phyloP scores from a whole-genome alignment of 1,284 basidiomycete genomes.

The Irpex sp. region DNA sequence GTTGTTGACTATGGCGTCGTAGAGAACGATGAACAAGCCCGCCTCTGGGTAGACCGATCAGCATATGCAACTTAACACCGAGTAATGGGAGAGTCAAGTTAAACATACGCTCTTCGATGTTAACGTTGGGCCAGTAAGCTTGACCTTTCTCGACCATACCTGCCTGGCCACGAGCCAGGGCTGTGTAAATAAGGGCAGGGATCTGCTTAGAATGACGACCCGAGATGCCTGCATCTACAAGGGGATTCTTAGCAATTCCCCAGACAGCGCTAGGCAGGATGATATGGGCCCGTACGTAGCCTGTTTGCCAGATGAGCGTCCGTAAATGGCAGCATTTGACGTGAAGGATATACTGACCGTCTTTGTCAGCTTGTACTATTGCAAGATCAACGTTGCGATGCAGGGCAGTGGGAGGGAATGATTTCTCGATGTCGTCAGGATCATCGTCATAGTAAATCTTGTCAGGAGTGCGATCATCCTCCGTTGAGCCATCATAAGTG shows the following conservation, averaged over 20 bases:
- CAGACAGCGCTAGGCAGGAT: slow-evolving; percentile 37
- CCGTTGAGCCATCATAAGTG: slow-evolving; percentile 34
- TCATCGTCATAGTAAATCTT: slow-evolving; percentile 43
- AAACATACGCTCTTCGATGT: slow-evolving; percentile 41
- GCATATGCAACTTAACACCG: not conserved
- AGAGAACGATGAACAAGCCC: slow-evolving; percentile 20
- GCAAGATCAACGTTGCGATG: slow-evolving; percentile 29
- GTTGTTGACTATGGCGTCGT: slow-evolving; percentile 15
- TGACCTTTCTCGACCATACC: slow-evolving; percentile 30
- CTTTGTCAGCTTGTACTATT: slow-evolving; percentile 28
- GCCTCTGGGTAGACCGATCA: slow-evolving; percentile 11
- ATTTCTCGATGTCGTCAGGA: slow-evolving; percentile 31
- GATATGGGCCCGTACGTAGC: slow-evolving; percentile 35
- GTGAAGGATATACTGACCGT: slow-evolving; percentile 21
- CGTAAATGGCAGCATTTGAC: not conserved
- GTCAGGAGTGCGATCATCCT: slow-evolving; percentile 34
- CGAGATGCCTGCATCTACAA: slow-evolving; percentile 35
- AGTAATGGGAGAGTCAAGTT: too few relatives aligned
- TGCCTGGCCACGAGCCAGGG: slow-evolving; percentile 27
- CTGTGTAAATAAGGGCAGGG: slow-evolving; percentile 25
- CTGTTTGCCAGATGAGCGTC: slow-evolving; percentile 16
- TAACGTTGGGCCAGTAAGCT: slow-evolving; percentile 32
- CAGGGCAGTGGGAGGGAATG: slow-evolving; percentile 13
- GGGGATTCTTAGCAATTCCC: slow-evolving; percentile 28
- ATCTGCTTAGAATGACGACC: slow-evolving; percentile 32